Base-by-base conservation (phyloP, 805 yeast genomes). In the Candida morakotiae region DNA sequence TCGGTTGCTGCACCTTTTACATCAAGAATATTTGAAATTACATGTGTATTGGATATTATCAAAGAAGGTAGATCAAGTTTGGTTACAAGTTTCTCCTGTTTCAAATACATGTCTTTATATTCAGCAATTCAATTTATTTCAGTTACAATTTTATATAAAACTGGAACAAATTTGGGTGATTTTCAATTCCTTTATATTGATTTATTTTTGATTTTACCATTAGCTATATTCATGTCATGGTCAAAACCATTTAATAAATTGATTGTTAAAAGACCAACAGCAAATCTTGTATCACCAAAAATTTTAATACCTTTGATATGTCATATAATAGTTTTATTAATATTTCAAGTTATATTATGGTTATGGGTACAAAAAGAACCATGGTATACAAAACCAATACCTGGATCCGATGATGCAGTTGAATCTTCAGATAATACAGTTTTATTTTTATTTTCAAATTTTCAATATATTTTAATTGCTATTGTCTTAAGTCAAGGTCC, bases 1-100 rank as follows among this genome's bases (percentile, higher is more conserved):
- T 85, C 95, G 3, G 97, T 93, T 13, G 98, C 98, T 0, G 98
- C 98, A 0, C 98, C 99, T 3, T 93, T 93, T 58, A 93, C 99
- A 0, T 87, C 96, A 1, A 73, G 94, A 28, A 58, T 75, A 1
- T 93, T 94, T 62, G 96, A 93, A 47, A 88, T 93, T 29, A 79
- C 95, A 3, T 93, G 98, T 66, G 96, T 91, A 17, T 64, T 87
- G 47, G 87, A 87, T 55, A 93, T 93, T 3, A 87, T 93, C 41
- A 81, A 78, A 50, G 98, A 93, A 58, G 99, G 99, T 3, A 73
- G 99, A 44, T 94, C 96, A 1, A 83, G 97, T 15, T 67, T 93
- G 53, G 96, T 89, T 14, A 93, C 99, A 1, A 84, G 95, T 44
- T 93, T 93, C 62, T 82, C 96, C 25, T 93, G 98, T 60, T 93